phyloP scores from a whole-genome alignment of 2,329 filamentous ascomycete genomes.

The Hypoxylon sp. region DNA sequence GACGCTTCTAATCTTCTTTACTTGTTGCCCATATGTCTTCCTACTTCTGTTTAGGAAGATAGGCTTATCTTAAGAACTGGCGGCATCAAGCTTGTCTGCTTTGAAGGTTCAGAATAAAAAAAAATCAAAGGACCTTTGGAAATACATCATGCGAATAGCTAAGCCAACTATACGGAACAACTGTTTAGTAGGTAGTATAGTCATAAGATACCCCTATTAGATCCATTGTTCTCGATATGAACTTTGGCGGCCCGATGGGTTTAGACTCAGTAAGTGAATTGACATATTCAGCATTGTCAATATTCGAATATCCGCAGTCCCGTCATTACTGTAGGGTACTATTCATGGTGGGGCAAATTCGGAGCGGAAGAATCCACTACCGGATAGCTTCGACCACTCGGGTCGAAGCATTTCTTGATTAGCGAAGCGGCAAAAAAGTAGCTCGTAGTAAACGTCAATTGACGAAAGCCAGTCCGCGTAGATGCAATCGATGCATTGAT shows the following conservation, averaged over 20 bases:
- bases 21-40: not conserved
- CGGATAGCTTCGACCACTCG: slow-evolving; percentile 26
- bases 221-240: not conserved
- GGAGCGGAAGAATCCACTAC: slow-evolving; percentile 27
- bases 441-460: slow-evolving; percentile 39
- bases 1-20: not conserved
- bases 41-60: not conserved
- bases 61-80: too few relatives aligned
- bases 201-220: slow-evolving; percentile 2
- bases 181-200: not conserved
- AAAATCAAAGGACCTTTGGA: not conserved
- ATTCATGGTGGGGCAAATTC: slow-evolving; percentile 13
- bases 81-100: not conserved
- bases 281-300: not conserved
- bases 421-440: slow-evolving; percentile 47
- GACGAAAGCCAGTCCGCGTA: slow-evolving; percentile 27
- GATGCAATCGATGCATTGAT: slow-evolving; percentile 38
- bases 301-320: not conserved
- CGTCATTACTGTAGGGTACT: not conserved
- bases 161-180: not conserved
- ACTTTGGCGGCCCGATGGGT: too few relatives aligned
- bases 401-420: slow-evolving; percentile 44
- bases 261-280: too few relatives aligned
- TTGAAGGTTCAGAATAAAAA: not conserved
- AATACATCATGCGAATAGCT: slow-evolving; percentile 1